A percentile compares a stretch with the other conserved stretches of the same genome.
These are phyloP conservation scores for Sporothrix variecibatus DNA, from an alignment of 2,329 filamentous ascomycete genomes.

Conservation along the genomic window DNA sequence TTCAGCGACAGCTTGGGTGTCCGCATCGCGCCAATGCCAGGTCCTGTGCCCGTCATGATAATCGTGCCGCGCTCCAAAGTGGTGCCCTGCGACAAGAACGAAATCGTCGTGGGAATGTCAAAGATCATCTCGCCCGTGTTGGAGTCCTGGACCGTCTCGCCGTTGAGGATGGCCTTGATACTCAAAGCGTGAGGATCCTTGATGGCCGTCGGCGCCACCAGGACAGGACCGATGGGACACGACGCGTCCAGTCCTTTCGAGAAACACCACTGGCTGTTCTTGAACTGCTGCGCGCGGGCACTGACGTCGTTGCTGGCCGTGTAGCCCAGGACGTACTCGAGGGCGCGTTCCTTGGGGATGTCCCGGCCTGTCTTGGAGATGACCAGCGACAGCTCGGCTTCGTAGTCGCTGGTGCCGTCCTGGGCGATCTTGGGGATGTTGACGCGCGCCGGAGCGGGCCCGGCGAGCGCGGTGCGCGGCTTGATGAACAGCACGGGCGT, in stretches of 20 bases:
- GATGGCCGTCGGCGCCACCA: constrained; percentile 39
- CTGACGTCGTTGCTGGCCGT: constrained; percentile 45
- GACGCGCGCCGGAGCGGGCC: constrained; percentile 38
- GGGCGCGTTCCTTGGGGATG: constrained; percentile 41
- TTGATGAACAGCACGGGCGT: constrained; percentile 44
- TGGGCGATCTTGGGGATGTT: constrained; percentile 39
- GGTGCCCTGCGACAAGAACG: constrained; percentile 42
- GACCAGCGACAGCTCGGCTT: constrained; percentile 44
- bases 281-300: constrained; percentile 42
- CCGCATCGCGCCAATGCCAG: constrained; percentile 46
- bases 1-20: constrained; percentile 36
- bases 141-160: constrained; percentile 42
- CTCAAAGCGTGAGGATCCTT: constrained; percentile 38
- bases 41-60: constrained; percentile 46
- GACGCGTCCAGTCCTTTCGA: constrained; percentile 44
- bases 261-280: constrained; percentile 44
- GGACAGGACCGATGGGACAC: constrained; percentile 41
- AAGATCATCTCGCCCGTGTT: constrained; percentile 44
- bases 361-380: constrained; percentile 42
- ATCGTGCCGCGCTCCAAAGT: constrained; percentile 43
- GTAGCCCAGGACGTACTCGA: constrained; percentile 45
- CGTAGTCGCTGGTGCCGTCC: constrained; percentile 44
- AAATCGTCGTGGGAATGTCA: constrained; percentile 40
- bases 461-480: constrained; percentile 41
- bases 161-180: constrained; percentile 42